Conservation (phyloP, 257 asterid species). For the Lycium barbarum region DNA sequence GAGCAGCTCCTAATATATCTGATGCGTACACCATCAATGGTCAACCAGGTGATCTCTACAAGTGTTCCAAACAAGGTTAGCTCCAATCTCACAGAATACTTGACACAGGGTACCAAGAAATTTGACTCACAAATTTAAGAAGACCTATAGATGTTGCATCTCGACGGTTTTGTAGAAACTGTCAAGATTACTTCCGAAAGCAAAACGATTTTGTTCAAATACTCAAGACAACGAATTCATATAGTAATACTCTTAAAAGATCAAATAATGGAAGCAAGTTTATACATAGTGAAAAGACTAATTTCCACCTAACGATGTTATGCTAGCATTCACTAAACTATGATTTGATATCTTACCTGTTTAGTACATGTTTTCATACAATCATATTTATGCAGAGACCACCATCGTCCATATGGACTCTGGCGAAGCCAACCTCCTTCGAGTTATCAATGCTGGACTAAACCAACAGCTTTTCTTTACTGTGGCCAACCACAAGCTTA, state of each 20-base stretch:
- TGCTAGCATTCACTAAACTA: too few species aligned
- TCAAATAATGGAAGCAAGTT: too few species aligned
- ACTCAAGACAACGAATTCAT: too few species aligned
- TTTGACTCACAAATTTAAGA: too few species aligned
- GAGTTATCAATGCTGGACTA: conserved; percentile 75
- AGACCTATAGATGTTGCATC: too few species aligned
- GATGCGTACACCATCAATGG: conserved; percentile 48
- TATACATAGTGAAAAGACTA: too few species aligned
- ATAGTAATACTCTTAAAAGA: too few species aligned
- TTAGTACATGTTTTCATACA: neutral
- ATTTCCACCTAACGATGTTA: too few species aligned
- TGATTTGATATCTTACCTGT: neutral
- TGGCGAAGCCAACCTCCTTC: conserved; percentile 74
- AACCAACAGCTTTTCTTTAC: conserved; percentile 88
- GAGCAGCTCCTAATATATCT: conserved; percentile 78
- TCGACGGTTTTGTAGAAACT: too few species aligned
- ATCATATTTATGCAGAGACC: conserved; percentile 58
- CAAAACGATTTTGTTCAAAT: too few species aligned
- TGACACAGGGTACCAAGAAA: neutral
- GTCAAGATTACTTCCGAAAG: too few species aligned
- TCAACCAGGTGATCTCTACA: conserved; percentile 48
- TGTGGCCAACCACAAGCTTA: conserved; percentile 81
- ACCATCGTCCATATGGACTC: conserved; percentile 50
- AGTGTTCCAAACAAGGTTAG: conserved; percentile 73
- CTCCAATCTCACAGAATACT: neutral